Percentiles rank a stretch among this genome's conserved stretches.
Evolutionary conservation across 1,284 basidiomycete species (phyloP).

Genomic region (Ustilago shanxiensis): DNA sequence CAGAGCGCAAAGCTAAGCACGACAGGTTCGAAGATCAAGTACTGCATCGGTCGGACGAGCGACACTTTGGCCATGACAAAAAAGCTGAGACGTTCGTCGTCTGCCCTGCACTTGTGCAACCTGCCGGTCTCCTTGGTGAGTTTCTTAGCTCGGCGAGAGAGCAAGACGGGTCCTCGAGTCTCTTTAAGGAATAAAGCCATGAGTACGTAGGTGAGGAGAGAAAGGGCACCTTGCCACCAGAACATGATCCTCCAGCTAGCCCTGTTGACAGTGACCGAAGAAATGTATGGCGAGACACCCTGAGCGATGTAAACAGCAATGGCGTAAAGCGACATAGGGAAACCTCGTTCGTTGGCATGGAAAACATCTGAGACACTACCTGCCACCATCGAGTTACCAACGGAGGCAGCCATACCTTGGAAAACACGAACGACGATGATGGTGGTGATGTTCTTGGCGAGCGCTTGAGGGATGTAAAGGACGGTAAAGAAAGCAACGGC

Average conservation of each 20-base stretch:
- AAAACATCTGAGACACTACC: constrained; percentile 65
- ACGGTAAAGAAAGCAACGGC: constrained; percentile 47
- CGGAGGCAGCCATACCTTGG: constrained; percentile 67
- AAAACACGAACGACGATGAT: constrained; percentile 68
- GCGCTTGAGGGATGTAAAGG: constrained; percentile 63
- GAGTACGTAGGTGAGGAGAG: constrained; percentile 36
- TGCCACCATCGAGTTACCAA: constrained; percentile 68
- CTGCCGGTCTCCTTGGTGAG: constrained; percentile 70
- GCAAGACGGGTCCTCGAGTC: constrained; percentile 71
- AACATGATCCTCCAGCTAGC: constrained; percentile 63
- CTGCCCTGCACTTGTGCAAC: constrained; percentile 70
- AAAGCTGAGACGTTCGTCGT: constrained; percentile 62
- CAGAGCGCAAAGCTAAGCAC: constrained; percentile 71
- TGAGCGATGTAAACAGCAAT: constrained; percentile 70
- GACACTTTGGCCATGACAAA: constrained; percentile 66
- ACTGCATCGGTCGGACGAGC: constrained; percentile 62
- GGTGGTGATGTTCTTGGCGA: constrained; percentile 59
- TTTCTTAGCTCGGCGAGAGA: constrained; percentile 69
- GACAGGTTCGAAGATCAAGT: constrained; percentile 72
- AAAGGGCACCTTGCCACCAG: constrained; percentile 55
- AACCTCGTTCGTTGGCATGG: constrained; percentile 70
- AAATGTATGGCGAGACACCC: constrained; percentile 60
- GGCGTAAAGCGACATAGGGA: constrained; percentile 71
- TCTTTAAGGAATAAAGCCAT: constrained; percentile 67
- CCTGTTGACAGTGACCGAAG: constrained; percentile 60